Evolutionary conservation across 208 protist species (phyloP).

Genomic region (Strigomonas culicis): DNA sequence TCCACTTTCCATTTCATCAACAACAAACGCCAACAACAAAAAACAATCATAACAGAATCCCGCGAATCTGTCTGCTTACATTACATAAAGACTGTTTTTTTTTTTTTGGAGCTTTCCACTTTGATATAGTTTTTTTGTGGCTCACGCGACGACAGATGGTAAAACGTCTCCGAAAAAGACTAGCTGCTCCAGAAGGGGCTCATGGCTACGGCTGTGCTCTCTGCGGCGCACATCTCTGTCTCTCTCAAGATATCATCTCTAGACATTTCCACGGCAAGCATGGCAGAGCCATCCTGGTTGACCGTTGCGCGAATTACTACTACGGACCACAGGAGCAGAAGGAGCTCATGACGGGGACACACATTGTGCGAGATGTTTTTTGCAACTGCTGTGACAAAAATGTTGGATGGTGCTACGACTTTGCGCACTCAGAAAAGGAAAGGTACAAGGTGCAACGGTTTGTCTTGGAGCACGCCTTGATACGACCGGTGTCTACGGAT

Average conservation of each 20-base stretch:
- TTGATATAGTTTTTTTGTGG: neutral
- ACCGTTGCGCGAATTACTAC: constrained; percentile 74
- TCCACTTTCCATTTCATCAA: too few relatives aligned
- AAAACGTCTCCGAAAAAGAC: constrained; percentile 32
- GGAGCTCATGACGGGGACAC: constrained; percentile 68
- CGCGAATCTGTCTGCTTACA: too few relatives aligned
- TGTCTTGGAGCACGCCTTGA: constrained; percentile 63
- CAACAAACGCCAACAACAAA: too few relatives aligned
- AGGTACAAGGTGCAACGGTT: constrained; percentile 77
- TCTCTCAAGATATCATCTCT: constrained; percentile 58
- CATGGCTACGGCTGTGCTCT: constrained; percentile 67
- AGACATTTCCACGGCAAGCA: constrained; percentile 67
- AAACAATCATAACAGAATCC: too few relatives aligned
- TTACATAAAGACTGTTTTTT: too few relatives aligned
- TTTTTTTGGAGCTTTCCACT: neutral
- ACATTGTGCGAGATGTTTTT: constrained; percentile 78
- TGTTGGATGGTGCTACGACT: constrained; percentile 82
- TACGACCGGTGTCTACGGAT: constrained; percentile 27
- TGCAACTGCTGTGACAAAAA: constrained; percentile 70
- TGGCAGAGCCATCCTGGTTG: constrained; percentile 66
- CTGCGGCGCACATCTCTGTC: constrained; percentile 67
- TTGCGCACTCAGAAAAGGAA: constrained; percentile 71
- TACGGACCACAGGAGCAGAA: constrained; percentile 71
- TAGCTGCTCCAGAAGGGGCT: constrained; percentile 25
- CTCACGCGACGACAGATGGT: constrained; percentile 20